A percentile compares a stretch with the other conserved stretches of the same genome.
Evolutionary conservation across 257 asterid genomes (phyloP).

Genomic region (Echium plantagineum): DNA sequence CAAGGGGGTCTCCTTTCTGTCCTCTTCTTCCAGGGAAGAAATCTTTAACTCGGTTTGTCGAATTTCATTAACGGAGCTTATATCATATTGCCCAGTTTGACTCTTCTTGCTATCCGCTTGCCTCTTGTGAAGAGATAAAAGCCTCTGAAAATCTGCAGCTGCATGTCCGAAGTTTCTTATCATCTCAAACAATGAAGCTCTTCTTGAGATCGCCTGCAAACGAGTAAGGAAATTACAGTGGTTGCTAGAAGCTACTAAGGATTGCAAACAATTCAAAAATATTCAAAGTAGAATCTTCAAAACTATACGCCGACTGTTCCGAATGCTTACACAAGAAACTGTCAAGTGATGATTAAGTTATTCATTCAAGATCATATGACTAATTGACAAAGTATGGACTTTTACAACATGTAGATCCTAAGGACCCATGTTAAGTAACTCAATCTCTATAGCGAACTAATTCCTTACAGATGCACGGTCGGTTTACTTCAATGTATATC

Average conservation of each 20-base stretch:
- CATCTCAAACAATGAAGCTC: conserved; percentile 69
- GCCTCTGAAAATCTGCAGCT: conserved; percentile 64
- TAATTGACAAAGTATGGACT: not conserved
- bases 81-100: conserved; percentile 40
- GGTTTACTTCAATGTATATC: not conserved
- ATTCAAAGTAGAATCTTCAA: not conserved
- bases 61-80: conserved; percentile 46
- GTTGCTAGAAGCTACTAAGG: not conserved
- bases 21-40: conserved; percentile 65
- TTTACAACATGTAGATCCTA: not conserved
- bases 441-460: not conserved
- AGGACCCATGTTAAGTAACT: not conserved
- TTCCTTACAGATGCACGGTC: not conserved
- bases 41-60: conserved; percentile 60
- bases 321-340: not conserved
- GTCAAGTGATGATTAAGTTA: not conserved
- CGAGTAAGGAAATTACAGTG: not conserved
- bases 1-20: conserved; percentile 61
- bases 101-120: conserved; percentile 44
- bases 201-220: conserved; percentile 79
- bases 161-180: conserved; percentile 91
- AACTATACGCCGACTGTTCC: not conserved
- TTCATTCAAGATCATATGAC: not conserved
- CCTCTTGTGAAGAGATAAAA: conserved; percentile 49
- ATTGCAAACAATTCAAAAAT: not conserved